Evolutionary conservation across 768 basidiomycete species (phyloP).

Genomic region (Rubroboletus satanas): DNA sequence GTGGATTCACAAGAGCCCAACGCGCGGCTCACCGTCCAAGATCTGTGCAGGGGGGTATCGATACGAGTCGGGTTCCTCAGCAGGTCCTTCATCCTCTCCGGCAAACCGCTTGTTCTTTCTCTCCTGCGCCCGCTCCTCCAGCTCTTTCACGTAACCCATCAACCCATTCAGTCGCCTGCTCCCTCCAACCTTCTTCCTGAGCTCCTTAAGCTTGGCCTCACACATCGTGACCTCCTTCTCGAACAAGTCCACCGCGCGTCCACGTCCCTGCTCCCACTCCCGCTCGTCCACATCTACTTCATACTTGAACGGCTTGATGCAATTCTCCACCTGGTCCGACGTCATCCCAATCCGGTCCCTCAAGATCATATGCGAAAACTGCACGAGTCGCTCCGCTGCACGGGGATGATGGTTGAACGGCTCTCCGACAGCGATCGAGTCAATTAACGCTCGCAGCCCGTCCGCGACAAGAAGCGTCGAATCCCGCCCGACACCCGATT

Average conservation of each 20-base stretch:
- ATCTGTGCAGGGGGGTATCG: conserved; percentile 90
- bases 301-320: conserved; percentile 99
- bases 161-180: conserved; percentile 70
- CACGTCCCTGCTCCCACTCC: conserved; percentile 89
- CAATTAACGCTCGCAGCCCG: conserved; percentile 84
- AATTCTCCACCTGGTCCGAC: conserved; percentile 99
- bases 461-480: conserved; percentile 94
- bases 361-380: conserved; percentile 91
- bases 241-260: conserved; percentile 70
- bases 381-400: conserved; percentile 82
- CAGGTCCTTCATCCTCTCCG: conserved; percentile 34
- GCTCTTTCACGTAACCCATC: conserved; percentile 72
- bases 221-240: conserved; percentile 83
- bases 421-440: conserved; percentile 82
- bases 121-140: conserved; percentile 77
- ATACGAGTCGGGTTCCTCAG: conserved; percentile 67
- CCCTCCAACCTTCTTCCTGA: conserved; percentile 86
- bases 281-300: conserved; percentile 91
- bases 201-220: conserved; percentile 81
- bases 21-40: conserved; percentile 67
- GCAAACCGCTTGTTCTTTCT: conserved; percentile 51
- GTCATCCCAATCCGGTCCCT: conserved; percentile 90
- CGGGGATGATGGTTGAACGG: conserved; percentile 90
- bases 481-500: conserved; percentile 93
- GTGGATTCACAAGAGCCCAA: background rate